Conservation (phyloP, 768 basidiomycete species). For the Guyanaporus albipodus region DNA sequence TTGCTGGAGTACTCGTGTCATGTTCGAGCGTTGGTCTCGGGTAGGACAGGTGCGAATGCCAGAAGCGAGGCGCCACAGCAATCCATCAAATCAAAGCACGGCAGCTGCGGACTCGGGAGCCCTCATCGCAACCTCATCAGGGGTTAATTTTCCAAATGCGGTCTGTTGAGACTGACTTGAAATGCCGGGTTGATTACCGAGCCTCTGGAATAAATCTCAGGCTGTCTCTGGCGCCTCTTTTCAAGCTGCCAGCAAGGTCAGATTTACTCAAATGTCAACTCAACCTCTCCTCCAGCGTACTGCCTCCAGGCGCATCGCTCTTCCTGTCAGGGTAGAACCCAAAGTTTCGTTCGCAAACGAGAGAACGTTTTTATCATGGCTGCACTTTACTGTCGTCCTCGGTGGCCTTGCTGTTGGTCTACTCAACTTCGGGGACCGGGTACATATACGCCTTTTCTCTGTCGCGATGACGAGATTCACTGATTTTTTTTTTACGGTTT, state of each 20-base stretch:
- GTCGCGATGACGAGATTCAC: not conserved
- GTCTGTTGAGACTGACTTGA: slow-evolving; percentile 2
- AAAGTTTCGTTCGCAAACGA: slow-evolving; percentile 96
- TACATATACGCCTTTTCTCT: slow-evolving; percentile 20
- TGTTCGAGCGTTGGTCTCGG: slow-evolving; percentile 1
- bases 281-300: slow-evolving; percentile 97
- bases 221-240: not conserved
- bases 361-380: slow-evolving; percentile 96
- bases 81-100: no score
- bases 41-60: slow-evolving; percentile 2
- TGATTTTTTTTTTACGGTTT: not conserved
- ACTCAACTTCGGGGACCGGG: slow-evolving; percentile 97
- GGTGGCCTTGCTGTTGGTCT: slow-evolving; percentile 95
- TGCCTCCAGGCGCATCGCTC: slow-evolving; percentile 89
- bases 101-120: no score
- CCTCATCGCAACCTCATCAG: no score
- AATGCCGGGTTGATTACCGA: slow-evolving; percentile 11
- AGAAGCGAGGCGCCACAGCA: not conserved
- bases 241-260: not conserved
- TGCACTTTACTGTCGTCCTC: slow-evolving; percentile 96
- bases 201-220: not conserved
- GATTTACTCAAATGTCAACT: slow-evolving; percentile 69
- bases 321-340: slow-evolving; percentile 91
- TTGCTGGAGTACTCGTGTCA: slow-evolving; percentile 13
- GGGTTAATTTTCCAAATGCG: slow-evolving; percentile 18